Base-by-base conservation (phyloP, 139 green algal species). In the Chlamydomonas schloesseri region DNA sequence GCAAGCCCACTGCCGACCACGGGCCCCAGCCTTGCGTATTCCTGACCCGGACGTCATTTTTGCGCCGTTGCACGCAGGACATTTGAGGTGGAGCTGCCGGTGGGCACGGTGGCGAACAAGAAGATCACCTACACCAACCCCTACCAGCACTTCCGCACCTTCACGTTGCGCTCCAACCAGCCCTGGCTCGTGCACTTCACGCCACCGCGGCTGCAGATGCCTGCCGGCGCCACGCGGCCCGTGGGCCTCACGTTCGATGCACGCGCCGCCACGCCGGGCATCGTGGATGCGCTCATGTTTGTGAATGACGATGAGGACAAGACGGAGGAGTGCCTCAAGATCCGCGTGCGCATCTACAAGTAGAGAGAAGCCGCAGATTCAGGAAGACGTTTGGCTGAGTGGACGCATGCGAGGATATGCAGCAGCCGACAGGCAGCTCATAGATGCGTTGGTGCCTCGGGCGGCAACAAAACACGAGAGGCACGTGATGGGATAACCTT, bases 101-200 rank as follows among this genome's bases (percentile, higher is more conserved):
- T 82, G 36, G 90, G 90, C 37, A 84, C 87, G 0, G 81, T 92
- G 53, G 88, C 82, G 34, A 92, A 95, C 90, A 95, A 95, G 92
- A 93, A 93, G 90, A 93, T 95, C 84, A 91, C 58, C 74, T 91
- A 93, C 84, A 91, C 90, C 73, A 95, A 95, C 89, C 91, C 91
- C 37, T 95, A 95, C 84, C 87, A 91, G 71, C 81, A 80, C n/a
- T 92, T 82, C 85, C 83, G 88, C 37, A 84, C 76, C 42, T 93
- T 95, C 88, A 89, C 80, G 37, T 73, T 95, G 55, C 78, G 90
- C 28, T 91, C 81, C 82, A 94, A 91, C 73, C 89, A 93, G 73
- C 90, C 90, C 13, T 91, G 88, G 88, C 85, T 95, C 62, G 28
- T 93, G 58, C 74, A 91, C 73, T 92, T 95, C 89, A 91, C 89